Evolutionary conservation across 2,329 filamentous ascomycete species (phyloP).

Genomic region (Colletotrichum tropicicola): DNA sequence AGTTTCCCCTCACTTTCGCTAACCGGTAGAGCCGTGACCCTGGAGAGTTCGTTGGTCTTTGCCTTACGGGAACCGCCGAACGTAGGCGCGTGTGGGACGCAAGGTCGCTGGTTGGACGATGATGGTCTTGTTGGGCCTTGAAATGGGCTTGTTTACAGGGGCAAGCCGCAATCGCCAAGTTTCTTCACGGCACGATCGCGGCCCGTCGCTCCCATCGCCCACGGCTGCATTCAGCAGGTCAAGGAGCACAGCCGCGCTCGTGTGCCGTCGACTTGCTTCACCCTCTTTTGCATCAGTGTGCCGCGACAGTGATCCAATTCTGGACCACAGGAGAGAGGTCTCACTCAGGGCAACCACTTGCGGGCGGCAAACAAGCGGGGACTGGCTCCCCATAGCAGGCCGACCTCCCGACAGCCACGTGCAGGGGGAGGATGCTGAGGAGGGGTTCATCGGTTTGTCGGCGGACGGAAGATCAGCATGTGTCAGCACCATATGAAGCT

Average conservation of each 20-base stretch:
- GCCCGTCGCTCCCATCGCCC: not conserved
- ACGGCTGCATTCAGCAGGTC: not conserved
- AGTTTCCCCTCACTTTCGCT: not conserved
- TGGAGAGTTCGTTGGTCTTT: not conserved
- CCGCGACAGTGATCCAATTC: not conserved
- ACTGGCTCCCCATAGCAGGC: too few species aligned
- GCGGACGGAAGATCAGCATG: not conserved
- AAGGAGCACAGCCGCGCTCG: slow-evolving; percentile 6
- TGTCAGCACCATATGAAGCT: not conserved
- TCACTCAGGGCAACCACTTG: too few species aligned
- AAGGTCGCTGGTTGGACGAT: not conserved
- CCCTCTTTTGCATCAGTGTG: not conserved
- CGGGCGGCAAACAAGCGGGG: too few species aligned
- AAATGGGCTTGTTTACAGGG: not conserved
- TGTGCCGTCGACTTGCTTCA: not conserved
- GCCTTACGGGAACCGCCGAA: not conserved
- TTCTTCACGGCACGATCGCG: not conserved
- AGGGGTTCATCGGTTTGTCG: too few species aligned
- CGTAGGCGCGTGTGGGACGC: not conserved
- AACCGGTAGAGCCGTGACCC: not conserved
- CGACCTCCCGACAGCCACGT: too few species aligned
- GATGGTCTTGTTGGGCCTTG: not conserved
- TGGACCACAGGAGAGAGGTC: too few species aligned
- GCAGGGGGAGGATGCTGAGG: too few species aligned
- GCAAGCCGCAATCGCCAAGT: not conserved